Evolutionary conservation across 2,329 filamentous ascomycete genomes (phyloP), one percentile per base, ranked within the genome.

Genomic region (Chaetomium sp.): DNA sequence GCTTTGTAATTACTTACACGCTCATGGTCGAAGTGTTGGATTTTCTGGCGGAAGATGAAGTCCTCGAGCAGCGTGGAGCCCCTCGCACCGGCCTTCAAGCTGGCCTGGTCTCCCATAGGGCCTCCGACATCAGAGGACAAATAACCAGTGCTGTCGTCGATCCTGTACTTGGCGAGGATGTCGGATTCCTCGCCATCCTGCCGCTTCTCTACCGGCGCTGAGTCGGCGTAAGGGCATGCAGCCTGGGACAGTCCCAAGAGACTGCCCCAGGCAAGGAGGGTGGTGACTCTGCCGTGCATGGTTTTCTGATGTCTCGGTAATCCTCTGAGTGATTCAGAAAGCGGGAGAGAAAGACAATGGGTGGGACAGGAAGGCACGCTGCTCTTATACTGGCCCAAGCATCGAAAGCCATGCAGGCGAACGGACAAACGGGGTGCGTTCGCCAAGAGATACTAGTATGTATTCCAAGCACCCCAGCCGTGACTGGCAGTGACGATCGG

Each of bases 11-110:
- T 76, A 72, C 78, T 72, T 76, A 89, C 89, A 25, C 89, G 80
- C 72, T 91, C 89, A 70, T 91, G 88, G 64, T 91, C 88, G 70
- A 91, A 90, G 61, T 84, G 85, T 56, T 86, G 85, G 50, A 90
- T 88, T 78, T 90, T 91, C 71, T 92, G 88, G 35, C 89, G 83
- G 73, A 90, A 88, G 68, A 89, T 87, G 58, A 89, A 90, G 73
- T 92, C 90, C 71, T 92, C 90, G 0, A 92, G 78, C 23, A 92
- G 77, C 0, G 87, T 88, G 1, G 89, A 83, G 1, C 90, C 90
- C 53, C 88, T 81, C 8, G 83, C 80, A 2, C 90, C 90, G n/a
- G 83, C 88, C 70, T 82, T 88, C 45, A 92, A 76, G 70, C 86
- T 90, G 67, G 83, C 80, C 71, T 90, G 87, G 33, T 92, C 89